phyloP scores from a whole-genome alignment of 108 stramenopile genomes.

The Stephanodiscus minutulus region DNA sequence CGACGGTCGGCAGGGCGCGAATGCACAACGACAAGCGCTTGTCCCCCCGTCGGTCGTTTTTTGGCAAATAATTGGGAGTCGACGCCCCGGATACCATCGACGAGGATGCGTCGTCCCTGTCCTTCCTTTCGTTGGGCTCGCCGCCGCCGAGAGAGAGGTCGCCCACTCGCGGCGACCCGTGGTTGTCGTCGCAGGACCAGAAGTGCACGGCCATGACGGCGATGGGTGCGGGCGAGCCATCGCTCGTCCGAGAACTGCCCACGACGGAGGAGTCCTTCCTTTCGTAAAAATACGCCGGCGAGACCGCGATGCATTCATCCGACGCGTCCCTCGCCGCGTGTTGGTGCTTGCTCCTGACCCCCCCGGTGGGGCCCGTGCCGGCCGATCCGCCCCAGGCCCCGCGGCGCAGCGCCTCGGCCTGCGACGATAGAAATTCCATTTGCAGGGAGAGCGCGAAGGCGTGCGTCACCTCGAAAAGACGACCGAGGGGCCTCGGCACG shows the following conservation, averaged over 20 bases:
- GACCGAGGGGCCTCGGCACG: constrained; percentile 66
- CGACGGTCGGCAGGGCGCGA: constrained; percentile 64
- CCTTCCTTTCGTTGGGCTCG: constrained; percentile 10
- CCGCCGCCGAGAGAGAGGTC: constrained; percentile 41
- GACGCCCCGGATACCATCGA: constrained; percentile 2
- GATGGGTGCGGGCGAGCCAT: constrained; percentile 19
- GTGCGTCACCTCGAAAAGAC: constrained; percentile 83
- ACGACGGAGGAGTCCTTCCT: constrained; percentile 5
- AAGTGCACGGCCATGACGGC: constrained; percentile 78
- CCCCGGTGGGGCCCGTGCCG: constrained; percentile 6
- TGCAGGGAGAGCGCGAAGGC: constrained; percentile 79
- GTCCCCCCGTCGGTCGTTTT: constrained; percentile 40
- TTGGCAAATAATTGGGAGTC: constrained; percentile 34
- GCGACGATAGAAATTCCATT: constrained; percentile 81
- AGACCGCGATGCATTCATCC: constrained; percentile 59
- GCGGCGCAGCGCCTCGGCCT: constrained; percentile 78
- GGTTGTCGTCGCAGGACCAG: constrained; percentile 86
- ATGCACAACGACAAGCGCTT: constrained; percentile 72
- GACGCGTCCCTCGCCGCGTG: constrained; percentile 2
- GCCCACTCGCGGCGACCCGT: constrained; percentile 74
- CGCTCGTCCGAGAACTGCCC: neutral
- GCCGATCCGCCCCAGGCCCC: constrained; percentile 69
- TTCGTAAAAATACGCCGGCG: constrained; percentile 79
- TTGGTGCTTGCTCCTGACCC: neutral
- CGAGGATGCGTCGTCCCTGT: constrained; percentile 23